A percentile compares a stretch with the other conserved stretches of the same genome.
Conservation (phyloP, 345 rosid species). For the Gossypium ekmanianum region DNA sequence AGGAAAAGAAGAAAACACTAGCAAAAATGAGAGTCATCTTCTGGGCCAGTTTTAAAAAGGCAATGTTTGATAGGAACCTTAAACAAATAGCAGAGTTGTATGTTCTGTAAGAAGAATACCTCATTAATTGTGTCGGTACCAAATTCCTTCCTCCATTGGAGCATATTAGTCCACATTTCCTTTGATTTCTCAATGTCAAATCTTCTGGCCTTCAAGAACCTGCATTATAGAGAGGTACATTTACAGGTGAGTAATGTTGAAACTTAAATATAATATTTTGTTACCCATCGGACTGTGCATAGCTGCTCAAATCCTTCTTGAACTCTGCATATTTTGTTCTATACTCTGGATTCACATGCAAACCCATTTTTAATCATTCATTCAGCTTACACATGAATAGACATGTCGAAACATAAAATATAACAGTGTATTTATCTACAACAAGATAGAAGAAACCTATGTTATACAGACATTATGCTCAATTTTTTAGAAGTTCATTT, state of each 20-base stretch:
- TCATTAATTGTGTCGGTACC: slow-evolving; percentile 66
- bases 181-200: slow-evolving; percentile 82
- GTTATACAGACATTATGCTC: not conserved
- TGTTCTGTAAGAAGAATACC: slow-evolving; percentile 30
- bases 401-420: not conserved
- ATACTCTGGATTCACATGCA: not conserved
- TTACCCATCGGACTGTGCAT: not conserved
- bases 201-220: slow-evolving; percentile 91
- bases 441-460: not conserved
- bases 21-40: not conserved
- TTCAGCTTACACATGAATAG: not conserved
- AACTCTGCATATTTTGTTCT: not conserved
- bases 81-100: not conserved
- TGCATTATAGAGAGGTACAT: slow-evolving; percentile 16
- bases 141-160: slow-evolving; percentile 83
- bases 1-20: not conserved
- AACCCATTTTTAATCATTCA: not conserved
- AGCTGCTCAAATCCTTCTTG: not conserved
- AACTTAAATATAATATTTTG: not conserved
- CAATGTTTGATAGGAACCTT: not conserved
- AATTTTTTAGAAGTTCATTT: not conserved
- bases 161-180: slow-evolving; percentile 93
- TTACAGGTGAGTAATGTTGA: slow-evolving; percentile 13
- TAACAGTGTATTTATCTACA: not conserved
- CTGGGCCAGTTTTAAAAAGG: not conserved